A percentile compares a stretch with the other conserved stretches of the same genome.
These are phyloP conservation scores for Blastobotrys serpentis DNA, from an alignment of 1,139 yeast species.

Conservation along the genomic window DNA sequence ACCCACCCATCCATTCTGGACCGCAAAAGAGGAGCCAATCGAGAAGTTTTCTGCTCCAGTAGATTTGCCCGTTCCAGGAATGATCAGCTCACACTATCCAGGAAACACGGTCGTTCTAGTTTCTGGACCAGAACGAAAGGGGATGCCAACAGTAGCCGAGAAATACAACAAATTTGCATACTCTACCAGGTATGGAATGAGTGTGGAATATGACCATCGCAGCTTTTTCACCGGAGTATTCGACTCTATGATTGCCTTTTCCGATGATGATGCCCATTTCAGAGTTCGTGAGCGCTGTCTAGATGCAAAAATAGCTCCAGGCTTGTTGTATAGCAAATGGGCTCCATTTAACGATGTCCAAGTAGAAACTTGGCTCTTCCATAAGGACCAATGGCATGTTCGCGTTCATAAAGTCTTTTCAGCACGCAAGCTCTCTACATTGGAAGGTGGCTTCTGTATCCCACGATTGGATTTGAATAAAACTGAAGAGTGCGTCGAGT, in stretches of 20 bases:
- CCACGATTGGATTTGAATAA: slow-evolving; percentile 20
- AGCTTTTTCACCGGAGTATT: slow-evolving; percentile 28
- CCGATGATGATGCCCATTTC: slow-evolving; percentile 24
- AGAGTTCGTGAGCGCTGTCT: slow-evolving; percentile 25
- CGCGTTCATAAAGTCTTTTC: slow-evolving; percentile 31
- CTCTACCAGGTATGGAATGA: slow-evolving; percentile 36
- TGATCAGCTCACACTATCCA: slow-evolving; percentile 31
- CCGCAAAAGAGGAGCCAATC: slow-evolving; percentile 23
- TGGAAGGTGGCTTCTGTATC: slow-evolving; percentile 29
- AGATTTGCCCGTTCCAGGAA: slow-evolving; percentile 26
- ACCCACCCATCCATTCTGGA: slow-evolving; percentile 30
- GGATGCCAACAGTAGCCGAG: slow-evolving; percentile 30
- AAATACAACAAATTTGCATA: slow-evolving; percentile 39
- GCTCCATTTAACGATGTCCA: slow-evolving; percentile 30
- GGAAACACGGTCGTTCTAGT: slow-evolving; percentile 33
- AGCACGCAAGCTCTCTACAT: slow-evolving; percentile 20
- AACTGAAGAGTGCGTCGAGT: slow-evolving; percentile 9
- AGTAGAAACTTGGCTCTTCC: slow-evolving; percentile 34
- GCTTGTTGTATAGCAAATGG: slow-evolving; percentile 32
- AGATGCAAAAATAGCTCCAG: slow-evolving; percentile 28
- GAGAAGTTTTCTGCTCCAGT: slow-evolving; percentile 12
- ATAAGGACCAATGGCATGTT: slow-evolving; percentile 30
- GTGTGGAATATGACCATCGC: slow-evolving; percentile 29
- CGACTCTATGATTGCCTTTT: slow-evolving; percentile 27
- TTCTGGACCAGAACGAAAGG: slow-evolving; percentile 34